phyloP scores from a whole-genome alignment of 441 rosid species.

The Pelargonium cotyledonis region DNA sequence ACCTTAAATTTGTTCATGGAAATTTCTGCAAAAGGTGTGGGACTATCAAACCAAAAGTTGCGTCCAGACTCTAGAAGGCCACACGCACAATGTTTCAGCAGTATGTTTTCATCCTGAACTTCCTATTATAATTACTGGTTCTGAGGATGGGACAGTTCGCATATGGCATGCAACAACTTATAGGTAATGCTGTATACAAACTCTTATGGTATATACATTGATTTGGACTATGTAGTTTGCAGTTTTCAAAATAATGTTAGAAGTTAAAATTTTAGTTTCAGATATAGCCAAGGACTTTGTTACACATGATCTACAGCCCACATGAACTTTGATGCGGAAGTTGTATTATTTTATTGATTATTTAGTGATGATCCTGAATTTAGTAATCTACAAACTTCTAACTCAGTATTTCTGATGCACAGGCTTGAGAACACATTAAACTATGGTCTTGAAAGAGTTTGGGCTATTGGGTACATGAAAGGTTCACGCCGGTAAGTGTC shows the following conservation, averaged over 20 bases:
- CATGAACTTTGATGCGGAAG: too few relatives aligned
- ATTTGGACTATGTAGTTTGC: too few relatives aligned
- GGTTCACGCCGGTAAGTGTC: conserved; percentile 63
- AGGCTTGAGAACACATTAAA: conserved; percentile 86
- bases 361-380: background rate
- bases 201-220: too few relatives aligned
- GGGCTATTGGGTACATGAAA: conserved; percentile 76
- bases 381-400: background rate
- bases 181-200: conserved; percentile 29
- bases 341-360: background rate
- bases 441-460: conserved; percentile 86
- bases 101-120: conserved; percentile 67
- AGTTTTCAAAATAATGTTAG: too few relatives aligned
- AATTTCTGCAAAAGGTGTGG: conserved; percentile 41
- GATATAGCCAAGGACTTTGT: too few relatives aligned
- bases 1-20: background rate
- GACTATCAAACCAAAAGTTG: conserved; percentile 60
- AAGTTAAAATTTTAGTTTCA: too few relatives aligned
- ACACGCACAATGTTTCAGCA: conserved; percentile 65
- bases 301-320: too few relatives aligned
- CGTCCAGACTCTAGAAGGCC: conserved; percentile 66
- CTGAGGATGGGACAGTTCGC: conserved; percentile 75
- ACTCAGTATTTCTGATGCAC: conserved; percentile 19
- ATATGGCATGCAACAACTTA: conserved; percentile 65
- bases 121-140: conserved; percentile 66